Evolutionary conservation across 106 monocot genomes (phyloP), one percentile per base, ranked within the genome.

Genomic region (Acanthochlamys bracteata): DNA sequence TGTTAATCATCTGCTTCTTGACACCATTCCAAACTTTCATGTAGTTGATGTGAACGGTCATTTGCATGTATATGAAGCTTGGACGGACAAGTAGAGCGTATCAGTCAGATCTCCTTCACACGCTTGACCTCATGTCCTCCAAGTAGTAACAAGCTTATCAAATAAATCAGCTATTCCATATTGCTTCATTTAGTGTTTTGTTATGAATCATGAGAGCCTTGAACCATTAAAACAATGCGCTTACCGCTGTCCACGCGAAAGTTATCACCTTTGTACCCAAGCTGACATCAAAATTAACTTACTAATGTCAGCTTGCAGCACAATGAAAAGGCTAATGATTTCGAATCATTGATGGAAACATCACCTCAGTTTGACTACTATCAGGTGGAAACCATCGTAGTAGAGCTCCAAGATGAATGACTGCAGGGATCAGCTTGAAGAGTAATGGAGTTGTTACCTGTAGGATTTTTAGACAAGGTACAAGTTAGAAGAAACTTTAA

Each of bases 121-220:
- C 20, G 20, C 20, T 55, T 55, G 20, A 20, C 20, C n/a, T 55
- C 55, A 21, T 55, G 55, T 55, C 55, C 55, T 55, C 55, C 55
- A 55, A 55, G 55, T 55, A 55, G 3, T 17, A 55, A 55, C 3
- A 55, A 55, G 15, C 55, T 55, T 20, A 55, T 55, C 6, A 55
- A 20, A 20, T 4, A 55, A 55, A 55, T 55, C 55, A 55, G 55
- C 20, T 55, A 55, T 55, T 55, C 55, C 55, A 55, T 10, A 19
- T 55, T 55, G 55, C 55, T 55, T 55, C 55, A 55, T 55, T 49
- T 17, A 49, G 49, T 49, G 46, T 53, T 42, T 54, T 55, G 74
- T 81, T 69, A 83, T 56, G 76, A 88, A 80, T 58, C 83, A 73
- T 83, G 86, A 67, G 82, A 55, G 69, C 71, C 79, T 76, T 86